Conservation (phyloP, 805 yeast species). For the Kuraishia cidri region DNA sequence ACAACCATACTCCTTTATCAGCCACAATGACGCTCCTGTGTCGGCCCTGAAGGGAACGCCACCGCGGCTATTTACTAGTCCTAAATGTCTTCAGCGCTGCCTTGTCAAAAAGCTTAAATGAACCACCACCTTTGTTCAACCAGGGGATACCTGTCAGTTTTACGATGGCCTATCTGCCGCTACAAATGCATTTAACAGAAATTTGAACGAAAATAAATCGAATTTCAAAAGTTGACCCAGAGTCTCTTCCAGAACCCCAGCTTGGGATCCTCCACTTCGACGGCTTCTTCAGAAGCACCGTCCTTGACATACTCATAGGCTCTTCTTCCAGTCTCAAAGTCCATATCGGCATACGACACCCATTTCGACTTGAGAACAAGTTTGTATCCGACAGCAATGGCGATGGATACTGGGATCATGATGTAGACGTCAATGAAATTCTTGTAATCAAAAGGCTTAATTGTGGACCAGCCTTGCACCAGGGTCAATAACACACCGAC, state of each 20-base stretch:
- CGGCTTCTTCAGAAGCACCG: conserved; percentile 1
- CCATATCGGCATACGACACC: conserved; percentile 33
- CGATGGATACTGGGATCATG: conserved; percentile 45
- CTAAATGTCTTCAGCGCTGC: no score
- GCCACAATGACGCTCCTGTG: no score
- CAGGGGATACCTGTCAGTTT: no score
- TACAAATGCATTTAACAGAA: no score
- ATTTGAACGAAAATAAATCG: no score
- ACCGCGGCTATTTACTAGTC: no score
- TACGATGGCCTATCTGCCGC: no score
- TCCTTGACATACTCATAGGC: not conserved
- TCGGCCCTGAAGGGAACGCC: no score
- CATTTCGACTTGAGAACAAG: conserved; percentile 11
- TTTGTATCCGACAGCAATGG: conserved; percentile 21
- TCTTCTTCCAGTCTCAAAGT: conserved; percentile 39
- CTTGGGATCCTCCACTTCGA: not conserved
- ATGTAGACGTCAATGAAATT: conserved; percentile 53
- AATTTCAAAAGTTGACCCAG: conserved; percentile 2
- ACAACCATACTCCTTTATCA: no score
- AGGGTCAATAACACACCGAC: conserved; percentile 44
- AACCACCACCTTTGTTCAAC: no score
- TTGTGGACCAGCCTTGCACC: conserved; percentile 60
- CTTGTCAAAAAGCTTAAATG: no score
- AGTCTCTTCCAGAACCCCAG: not conserved
- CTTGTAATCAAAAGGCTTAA: conserved; percentile 51